phyloP scores from a whole-genome alignment of 495 filamentous ascomycete genomes.

The Wilcoxina mikolae region DNA sequence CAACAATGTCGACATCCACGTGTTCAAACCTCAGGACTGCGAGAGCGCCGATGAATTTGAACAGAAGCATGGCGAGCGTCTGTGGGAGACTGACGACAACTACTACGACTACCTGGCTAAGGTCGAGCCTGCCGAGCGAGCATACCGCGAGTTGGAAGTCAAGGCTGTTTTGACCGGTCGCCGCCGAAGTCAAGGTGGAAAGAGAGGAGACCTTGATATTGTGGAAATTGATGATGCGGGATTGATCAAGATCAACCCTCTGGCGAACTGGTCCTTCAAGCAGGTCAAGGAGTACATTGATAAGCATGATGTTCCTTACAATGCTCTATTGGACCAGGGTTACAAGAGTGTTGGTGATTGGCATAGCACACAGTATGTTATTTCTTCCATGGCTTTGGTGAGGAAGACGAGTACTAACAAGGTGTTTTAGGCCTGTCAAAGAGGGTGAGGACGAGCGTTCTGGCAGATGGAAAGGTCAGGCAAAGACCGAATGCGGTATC shows the following conservation, averaged over 20 bases:
- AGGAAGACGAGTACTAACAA: constrained; percentile 9
- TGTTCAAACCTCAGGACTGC: constrained; percentile 68
- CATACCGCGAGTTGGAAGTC: constrained; percentile 76
- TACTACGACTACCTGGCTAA: constrained; percentile 95
- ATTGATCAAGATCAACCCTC: constrained; percentile 94
- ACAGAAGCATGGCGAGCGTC: constrained; percentile 57
- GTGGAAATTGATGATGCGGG: constrained; percentile 87
- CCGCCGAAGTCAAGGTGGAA: constrained; percentile 80
- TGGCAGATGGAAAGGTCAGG: constrained; percentile 86
- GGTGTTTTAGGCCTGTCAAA: constrained; percentile 48
- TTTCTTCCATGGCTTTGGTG: neutral
- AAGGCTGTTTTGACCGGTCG: constrained; percentile 91
- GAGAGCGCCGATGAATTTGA: constrained; percentile 63
- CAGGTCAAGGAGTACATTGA: constrained; percentile 79
- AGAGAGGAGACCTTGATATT: constrained; percentile 74
- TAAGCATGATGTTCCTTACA: constrained; percentile 82
- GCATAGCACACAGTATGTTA: constrained; percentile 61
- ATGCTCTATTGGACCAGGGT: constrained; percentile 70
- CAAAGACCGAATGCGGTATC: constrained; percentile 95
- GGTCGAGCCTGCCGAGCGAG: constrained; percentile 88
- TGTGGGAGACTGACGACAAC: constrained; percentile 78
- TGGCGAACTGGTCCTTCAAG: constrained; percentile 86
- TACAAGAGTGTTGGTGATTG: constrained; percentile 98
- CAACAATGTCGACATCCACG: constrained; percentile 61
- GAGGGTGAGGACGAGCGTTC: constrained; percentile 93